A percentile compares a stretch with the other conserved stretches of the same genome.
phyloP scores from a whole-genome alignment of 257 asterid genomes.

The Capsicum baccatum region DNA sequence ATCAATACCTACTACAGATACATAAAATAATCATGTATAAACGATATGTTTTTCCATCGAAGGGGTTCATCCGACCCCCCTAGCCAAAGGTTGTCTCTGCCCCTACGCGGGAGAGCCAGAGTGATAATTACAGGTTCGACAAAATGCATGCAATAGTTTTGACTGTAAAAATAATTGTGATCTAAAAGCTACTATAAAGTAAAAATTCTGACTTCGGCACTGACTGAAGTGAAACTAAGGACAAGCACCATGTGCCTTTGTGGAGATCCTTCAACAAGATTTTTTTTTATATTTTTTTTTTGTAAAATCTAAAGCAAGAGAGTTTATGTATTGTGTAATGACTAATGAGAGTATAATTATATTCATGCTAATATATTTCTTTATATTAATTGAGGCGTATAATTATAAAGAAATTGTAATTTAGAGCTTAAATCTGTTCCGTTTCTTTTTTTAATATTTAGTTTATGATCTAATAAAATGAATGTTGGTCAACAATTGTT shows the following conservation, averaged over 20 bases:
- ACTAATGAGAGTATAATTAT: not conserved
- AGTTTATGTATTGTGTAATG: not conserved
- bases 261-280: not conserved
- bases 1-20: no score
- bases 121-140: not conserved
- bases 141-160: not conserved
- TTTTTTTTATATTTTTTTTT: not conserved
- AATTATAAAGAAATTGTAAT: not conserved
- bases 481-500: no score
- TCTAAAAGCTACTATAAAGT: not conserved
- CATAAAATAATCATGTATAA: no score
- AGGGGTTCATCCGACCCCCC: no score
- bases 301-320: not conserved
- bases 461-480: no score
- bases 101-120: not conserved
- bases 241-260: not conserved
- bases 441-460: no score
- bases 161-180: not conserved
- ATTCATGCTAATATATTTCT: not conserved
- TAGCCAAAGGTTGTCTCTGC: no score
- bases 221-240: not conserved
- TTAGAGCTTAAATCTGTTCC: not conserved
- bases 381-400: not conserved
- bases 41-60: no score
- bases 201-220: accelerated